Conservation (phyloP, 2,329 filamentous ascomycete species). For the Colletotrichum neosansevieriae region DNA sequence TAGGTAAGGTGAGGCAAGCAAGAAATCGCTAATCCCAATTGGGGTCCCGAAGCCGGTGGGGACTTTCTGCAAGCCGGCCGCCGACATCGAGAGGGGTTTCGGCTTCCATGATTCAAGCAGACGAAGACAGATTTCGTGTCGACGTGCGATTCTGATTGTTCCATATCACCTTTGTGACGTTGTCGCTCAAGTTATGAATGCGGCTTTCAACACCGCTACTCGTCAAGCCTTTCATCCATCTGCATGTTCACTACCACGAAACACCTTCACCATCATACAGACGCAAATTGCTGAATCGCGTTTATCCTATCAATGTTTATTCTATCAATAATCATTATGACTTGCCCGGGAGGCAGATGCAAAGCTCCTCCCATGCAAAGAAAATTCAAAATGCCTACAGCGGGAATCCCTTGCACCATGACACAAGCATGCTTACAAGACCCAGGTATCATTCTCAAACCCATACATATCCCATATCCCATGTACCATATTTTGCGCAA, state of each 20-base stretch:
- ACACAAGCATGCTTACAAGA: slow-evolving; percentile 15
- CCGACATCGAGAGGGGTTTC: not conserved
- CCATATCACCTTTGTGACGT: no score
- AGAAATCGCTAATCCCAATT: not conserved
- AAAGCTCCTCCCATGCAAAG: slow-evolving; percentile 23
- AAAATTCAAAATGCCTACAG: slow-evolving; percentile 23
- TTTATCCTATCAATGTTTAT: slow-evolving; percentile 14
- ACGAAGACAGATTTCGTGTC: no score
- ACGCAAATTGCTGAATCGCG: not conserved
- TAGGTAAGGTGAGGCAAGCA: no score
- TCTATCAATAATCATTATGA: slow-evolving; percentile 24
- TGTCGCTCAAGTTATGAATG: no score
- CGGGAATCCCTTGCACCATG: slow-evolving; percentile 18
- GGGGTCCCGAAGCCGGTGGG: not conserved
- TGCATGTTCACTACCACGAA: no score
- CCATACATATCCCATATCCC: slow-evolving; percentile 10
- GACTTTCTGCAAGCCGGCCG: not conserved
- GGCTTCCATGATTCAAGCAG: no score
- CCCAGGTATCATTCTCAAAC: slow-evolving; percentile 34
- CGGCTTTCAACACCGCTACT: no score
- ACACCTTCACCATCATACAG: no score
- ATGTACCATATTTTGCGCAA: slow-evolving; percentile 28
- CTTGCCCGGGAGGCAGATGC: slow-evolving; percentile 5
- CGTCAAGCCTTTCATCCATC: no score
- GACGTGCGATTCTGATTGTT: no score